These are phyloP conservation scores for Phytophthora citricola DNA, from an alignment of 352 stramenopile species.

Conservation along the genomic window DNA sequence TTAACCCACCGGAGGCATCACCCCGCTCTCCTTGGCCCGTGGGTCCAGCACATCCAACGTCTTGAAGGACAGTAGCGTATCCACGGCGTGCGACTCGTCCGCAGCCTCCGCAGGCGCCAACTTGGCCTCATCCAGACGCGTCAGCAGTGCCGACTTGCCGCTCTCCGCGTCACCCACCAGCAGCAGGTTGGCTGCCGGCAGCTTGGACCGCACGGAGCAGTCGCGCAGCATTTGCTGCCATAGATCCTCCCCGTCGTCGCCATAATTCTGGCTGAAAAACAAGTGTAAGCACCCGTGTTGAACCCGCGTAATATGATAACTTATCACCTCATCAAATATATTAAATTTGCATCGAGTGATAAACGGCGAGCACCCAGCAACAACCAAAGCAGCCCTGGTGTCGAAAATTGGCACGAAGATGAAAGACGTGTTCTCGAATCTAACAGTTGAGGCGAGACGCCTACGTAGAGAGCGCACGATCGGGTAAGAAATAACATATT, in stretches of 20 bases:
- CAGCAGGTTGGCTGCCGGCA: constrained; percentile 72
- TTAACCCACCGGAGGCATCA: constrained; percentile 40
- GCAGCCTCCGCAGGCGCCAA: constrained; percentile 8
- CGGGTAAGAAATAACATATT: no score
- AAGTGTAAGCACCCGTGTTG: background rate
- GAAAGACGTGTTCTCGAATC: no score
- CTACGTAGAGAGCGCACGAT: no score
- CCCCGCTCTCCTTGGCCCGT: constrained; percentile 58
- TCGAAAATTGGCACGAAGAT: no score
- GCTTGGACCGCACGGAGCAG: constrained; percentile 77
- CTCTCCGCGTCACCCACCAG: constrained; percentile 77
- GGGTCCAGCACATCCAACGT: constrained; percentile 76
- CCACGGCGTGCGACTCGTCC: constrained; percentile 40
- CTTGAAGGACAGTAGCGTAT: constrained; percentile 65
- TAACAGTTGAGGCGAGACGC: no score
- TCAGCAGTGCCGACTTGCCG: constrained; percentile 74
- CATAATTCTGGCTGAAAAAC: no score
- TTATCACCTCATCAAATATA: no score
- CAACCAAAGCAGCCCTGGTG: no score
- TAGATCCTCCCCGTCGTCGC: constrained; percentile 45
- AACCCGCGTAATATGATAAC: no score
- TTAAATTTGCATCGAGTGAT: no score
- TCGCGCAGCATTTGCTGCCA: constrained; percentile 89
- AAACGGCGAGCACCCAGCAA: no score
- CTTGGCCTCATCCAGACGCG: constrained; percentile 60